Conservation (phyloP, 495 filamentous ascomycete genomes). For the Aspergillus bridgeri region DNA sequence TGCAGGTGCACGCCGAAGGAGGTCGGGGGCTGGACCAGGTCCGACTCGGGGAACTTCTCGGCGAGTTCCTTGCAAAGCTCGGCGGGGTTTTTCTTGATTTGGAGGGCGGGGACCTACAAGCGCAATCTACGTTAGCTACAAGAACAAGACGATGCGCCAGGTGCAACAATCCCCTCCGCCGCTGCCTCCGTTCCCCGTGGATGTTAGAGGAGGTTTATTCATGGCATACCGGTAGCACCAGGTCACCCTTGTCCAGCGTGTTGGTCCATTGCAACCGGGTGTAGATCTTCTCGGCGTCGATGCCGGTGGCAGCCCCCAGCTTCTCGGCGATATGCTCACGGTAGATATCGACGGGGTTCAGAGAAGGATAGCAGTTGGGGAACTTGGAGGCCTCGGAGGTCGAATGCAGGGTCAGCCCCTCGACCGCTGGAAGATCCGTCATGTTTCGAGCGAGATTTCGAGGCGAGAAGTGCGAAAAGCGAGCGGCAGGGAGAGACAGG, state of each 20-base stretch:
- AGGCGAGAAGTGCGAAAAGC: slow-evolving; percentile 9
- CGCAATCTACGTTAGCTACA: not conserved
- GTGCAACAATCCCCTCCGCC: not conserved
- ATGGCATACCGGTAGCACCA: slow-evolving; percentile 64
- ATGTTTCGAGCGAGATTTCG: slow-evolving; percentile 14
- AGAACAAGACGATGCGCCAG: not conserved
- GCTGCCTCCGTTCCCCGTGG: too few relatives aligned
- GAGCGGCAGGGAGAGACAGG: slow-evolving; percentile 16
- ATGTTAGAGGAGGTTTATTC: not conserved
- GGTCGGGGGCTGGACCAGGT: slow-evolving; percentile 67
- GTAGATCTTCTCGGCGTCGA: slow-evolving; percentile 74
- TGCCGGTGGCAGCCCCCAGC: slow-evolving; percentile 66
- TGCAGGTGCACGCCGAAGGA: slow-evolving; percentile 64
- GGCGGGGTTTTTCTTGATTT: slow-evolving; percentile 71
- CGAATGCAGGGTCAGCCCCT: slow-evolving; percentile 40
- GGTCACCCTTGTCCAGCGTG: slow-evolving; percentile 84
- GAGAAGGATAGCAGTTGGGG: slow-evolving; percentile 53
- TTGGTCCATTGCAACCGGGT: slow-evolving; percentile 75
- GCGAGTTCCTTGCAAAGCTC: slow-evolving; percentile 69
- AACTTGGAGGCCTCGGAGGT: slow-evolving; percentile 39
- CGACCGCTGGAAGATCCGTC: slow-evolving; percentile 34
- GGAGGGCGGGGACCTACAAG: slow-evolving; percentile 63
- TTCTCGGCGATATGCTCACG: slow-evolving; percentile 74
- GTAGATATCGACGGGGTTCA: slow-evolving; percentile 88
- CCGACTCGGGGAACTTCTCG: slow-evolving; percentile 73